Percentiles rank a stretch among this genome's conserved stretches.
These are phyloP conservation scores for Fusarium bulbicola DNA, from an alignment of 2,329 filamentous ascomycete genomes.

Conservation along the genomic window DNA sequence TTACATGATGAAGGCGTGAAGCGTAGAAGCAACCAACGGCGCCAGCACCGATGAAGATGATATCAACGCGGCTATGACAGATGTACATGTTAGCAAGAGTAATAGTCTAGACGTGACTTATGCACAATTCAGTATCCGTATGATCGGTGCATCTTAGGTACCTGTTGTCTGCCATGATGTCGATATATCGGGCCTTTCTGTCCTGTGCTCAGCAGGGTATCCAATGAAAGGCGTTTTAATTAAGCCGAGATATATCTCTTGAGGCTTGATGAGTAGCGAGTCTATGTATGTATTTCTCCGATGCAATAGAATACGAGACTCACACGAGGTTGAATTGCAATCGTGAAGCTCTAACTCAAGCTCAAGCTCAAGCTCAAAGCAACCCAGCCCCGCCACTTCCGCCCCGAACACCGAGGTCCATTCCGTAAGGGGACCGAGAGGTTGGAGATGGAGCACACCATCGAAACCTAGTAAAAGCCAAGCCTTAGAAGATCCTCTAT, in stretches of 20 bases:
- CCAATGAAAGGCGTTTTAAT: not conserved
- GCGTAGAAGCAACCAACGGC: constrained; percentile 79
- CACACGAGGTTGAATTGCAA: constrained; percentile 11
- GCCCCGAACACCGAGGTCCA: constrained; percentile 26
- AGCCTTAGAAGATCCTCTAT: not conserved
- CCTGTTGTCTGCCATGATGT: constrained; percentile 31
- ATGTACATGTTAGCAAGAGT: constrained; percentile 18
- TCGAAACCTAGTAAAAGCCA: constrained; percentile 20
- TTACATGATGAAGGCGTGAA: constrained; percentile 70
- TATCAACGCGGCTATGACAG: constrained; percentile 51
- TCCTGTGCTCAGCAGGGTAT: constrained; percentile 1
- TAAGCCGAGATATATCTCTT: not conserved
- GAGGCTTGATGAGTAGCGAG: not conserved
- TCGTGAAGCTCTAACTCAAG: not conserved
- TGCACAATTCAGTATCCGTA: not conserved
- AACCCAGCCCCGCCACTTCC: constrained; percentile 27
- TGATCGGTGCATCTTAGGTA: constrained; percentile 1
- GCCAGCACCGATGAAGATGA: constrained; percentile 75
- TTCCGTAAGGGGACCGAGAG: constrained; percentile 8
- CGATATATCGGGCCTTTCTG: not conserved
- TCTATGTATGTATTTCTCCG: not conserved
- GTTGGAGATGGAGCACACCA: constrained; percentile 33
- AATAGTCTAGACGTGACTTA: not conserved
- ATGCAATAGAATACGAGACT: not conserved
- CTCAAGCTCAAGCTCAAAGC: not conserved